phyloP scores from a whole-genome alignment of 805 yeast species.

The Kuraishia molischiana region DNA sequence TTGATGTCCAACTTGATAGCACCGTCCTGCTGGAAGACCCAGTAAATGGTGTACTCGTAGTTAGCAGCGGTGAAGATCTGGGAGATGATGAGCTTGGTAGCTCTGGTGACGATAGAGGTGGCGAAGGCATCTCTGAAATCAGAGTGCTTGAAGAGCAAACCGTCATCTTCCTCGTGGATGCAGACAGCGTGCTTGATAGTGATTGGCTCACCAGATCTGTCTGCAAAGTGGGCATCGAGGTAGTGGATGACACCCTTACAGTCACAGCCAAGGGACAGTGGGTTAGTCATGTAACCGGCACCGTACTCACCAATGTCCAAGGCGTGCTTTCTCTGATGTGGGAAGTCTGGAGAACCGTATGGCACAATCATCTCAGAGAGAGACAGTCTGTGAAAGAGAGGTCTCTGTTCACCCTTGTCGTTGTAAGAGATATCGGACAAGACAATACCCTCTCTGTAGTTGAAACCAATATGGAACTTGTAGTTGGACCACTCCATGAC shows the following conservation, averaged over 20 bases:
- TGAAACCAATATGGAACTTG: conserved; percentile 73
- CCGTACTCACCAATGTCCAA: conserved; percentile 84
- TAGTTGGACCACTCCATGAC: conserved; percentile 72
- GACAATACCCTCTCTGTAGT: conserved; percentile 80
- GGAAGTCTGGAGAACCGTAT: conserved; percentile 69
- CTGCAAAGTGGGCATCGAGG: conserved; percentile 68
- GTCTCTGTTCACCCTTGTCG: conserved; percentile 66
- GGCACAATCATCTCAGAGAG: conserved; percentile 81
- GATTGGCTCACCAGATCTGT: conserved; percentile 57
- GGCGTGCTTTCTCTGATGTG: conserved; percentile 81
- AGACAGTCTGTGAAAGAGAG: conserved; percentile 71
- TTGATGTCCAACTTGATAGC: conserved; percentile 71
- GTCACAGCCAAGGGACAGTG: conserved; percentile 71
- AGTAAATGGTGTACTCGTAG: conserved; percentile 78
- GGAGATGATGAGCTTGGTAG: conserved; percentile 62
- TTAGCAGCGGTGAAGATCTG: conserved; percentile 84
- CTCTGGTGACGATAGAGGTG: conserved; percentile 67
- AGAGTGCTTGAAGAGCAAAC: conserved; percentile 70
- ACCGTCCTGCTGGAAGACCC: conserved; percentile 80
- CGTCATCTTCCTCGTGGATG: conserved; percentile 83
- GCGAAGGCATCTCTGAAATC: conserved; percentile 75
- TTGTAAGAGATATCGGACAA: conserved; percentile 64
- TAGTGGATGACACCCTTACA: conserved; percentile 83
- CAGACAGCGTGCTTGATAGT: conserved; percentile 72
- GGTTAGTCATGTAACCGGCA: conserved; percentile 80